Percentiles rank a stretch among this genome's conserved stretches.
Conservation (phyloP, 192 early-diverging fungal genomes). For the Coemansia sp. region DNA sequence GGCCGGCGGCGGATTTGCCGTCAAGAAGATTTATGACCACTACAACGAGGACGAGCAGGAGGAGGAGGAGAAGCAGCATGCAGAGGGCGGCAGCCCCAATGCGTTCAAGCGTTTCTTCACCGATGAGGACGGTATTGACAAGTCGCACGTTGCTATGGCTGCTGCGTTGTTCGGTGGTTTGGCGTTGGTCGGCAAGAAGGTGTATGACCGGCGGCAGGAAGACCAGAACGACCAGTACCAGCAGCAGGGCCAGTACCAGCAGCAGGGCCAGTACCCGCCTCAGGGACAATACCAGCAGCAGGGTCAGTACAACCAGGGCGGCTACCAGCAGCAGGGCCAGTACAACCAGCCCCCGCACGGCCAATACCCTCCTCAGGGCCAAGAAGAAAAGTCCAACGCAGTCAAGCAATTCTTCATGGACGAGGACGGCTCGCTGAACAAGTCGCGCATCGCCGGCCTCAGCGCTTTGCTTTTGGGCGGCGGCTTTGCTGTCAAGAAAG, state of each 20-base stretch:
- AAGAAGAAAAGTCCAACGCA: not conserved
- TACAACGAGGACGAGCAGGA: constrained; percentile 16
- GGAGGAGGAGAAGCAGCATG: constrained; percentile 5
- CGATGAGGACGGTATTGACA: constrained; percentile 35
- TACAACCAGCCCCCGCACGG: constrained; percentile 4
- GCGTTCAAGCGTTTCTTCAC: constrained; percentile 20
- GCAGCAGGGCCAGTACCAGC: constrained; percentile 5
- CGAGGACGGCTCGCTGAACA: constrained; percentile 16
- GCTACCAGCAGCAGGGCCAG: constrained; percentile 1
- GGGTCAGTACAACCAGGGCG: not conserved
- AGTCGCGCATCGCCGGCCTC: constrained; percentile 1
- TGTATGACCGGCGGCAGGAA: constrained; percentile 28
- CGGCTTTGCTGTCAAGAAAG: constrained; percentile 20
- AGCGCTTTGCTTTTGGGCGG: constrained; percentile 6
- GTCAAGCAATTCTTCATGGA: constrained; percentile 22
- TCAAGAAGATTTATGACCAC: constrained; percentile 22
- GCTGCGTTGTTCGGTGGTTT: constrained; percentile 15
- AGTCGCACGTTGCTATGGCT: constrained; percentile 28
- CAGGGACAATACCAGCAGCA: not conserved
- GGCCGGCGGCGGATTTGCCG: constrained; percentile 8
- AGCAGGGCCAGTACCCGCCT: not conserved
- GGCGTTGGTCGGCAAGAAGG: constrained; percentile 20
- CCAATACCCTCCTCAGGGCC: not conserved
- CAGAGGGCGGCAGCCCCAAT: constrained; percentile 12
- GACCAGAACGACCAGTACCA: constrained; percentile 2